phyloP scores from a whole-genome alignment of 805 yeast genomes.

The Cyberlindnera subsufficiens region DNA sequence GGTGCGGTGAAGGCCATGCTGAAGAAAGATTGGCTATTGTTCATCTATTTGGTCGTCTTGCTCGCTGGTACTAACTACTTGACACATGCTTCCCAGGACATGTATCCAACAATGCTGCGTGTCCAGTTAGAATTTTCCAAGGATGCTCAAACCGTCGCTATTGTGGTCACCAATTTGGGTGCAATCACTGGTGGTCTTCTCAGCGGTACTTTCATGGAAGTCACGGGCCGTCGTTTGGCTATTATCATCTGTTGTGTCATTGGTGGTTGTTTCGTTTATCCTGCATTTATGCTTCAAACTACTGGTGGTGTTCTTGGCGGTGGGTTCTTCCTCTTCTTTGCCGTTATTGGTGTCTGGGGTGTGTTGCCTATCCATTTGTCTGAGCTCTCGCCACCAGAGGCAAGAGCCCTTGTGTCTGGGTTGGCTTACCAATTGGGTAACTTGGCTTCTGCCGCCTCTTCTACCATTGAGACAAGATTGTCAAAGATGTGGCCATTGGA shows the following conservation, averaged over 20 bases:
- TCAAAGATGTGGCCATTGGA: conserved; percentile 55
- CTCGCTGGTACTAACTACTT: conserved; percentile 68
- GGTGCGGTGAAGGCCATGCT: conserved; percentile 29
- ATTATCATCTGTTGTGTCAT: conserved; percentile 44
- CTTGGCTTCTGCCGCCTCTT: conserved; percentile 63
- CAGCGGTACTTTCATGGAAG: conserved; percentile 49
- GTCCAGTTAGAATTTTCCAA: conserved; percentile 43
- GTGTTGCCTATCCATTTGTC: conserved; percentile 60
- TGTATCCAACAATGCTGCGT: conserved; percentile 58
- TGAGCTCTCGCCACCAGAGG: conserved; percentile 62
- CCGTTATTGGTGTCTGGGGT: conserved; percentile 73
- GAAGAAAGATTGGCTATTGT: conserved; percentile 54
- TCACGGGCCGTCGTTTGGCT: conserved; percentile 59
- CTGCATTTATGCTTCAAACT: conserved; percentile 41
- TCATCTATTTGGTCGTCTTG: conserved; percentile 50
- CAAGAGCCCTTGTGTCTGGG: conserved; percentile 58
- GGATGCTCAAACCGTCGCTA: conserved; percentile 51
- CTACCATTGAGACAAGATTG: conserved; percentile 63
- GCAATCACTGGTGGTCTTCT: conserved; percentile 59
- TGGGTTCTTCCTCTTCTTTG: conserved; percentile 59
- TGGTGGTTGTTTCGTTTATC: conserved; percentile 60
- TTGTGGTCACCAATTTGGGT: conserved; percentile 60
- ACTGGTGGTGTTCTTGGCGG: conserved; percentile 44
- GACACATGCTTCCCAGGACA: conserved; percentile 73
- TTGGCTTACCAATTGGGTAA: conserved; percentile 68